Base-by-base conservation (phyloP, 768 basidiomycete genomes). In the Boletus bicolor region DNA sequence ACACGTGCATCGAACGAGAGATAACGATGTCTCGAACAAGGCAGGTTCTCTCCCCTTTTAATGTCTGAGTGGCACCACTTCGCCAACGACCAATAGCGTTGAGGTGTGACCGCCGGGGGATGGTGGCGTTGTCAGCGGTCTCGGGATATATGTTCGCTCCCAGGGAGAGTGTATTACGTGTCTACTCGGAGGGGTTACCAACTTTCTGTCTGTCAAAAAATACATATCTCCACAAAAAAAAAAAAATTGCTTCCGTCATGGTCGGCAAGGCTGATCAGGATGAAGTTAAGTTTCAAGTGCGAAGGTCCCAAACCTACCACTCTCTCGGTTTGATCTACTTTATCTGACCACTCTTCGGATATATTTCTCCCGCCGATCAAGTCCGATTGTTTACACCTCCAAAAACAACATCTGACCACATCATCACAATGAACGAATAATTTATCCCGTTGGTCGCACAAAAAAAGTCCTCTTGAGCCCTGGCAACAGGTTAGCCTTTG, bases 361-460 rank as follows among this genome's bases (percentile, higher is more conserved):
- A 61, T 58, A 55, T 72, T 64, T 66, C 66, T 57, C 54, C 61
- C 70, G 69, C 68, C 68, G 61, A 69, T 71, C 69, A 68, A 67
- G 53, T 71, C 68, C 70, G 66, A 72, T 72, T 61, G 60, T 35
- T 55, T 56, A 60, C 43, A 38, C 1, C 49, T 37, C 56, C 56
- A 45, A 53, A 38, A 8, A 21, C 53, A 38, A 37, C 53, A 37
- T 36, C 51, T 30, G 24, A 55, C 53, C 52, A 46, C 36, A 9
- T 38, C 30, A 50, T 62, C 64, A 64, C 65, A 65, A 55, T 56
- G 55, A 57, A 59, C 50, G 35, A 37, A 53, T 53, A 12, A 28
- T 19, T 24, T 9, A 7, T 21, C 34, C 59, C 59, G 58, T 37
- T 28, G 42, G 30, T 51, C 57, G 57, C 49, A 57, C 47, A 28